phyloP scores from a whole-genome alignment of 2,329 filamentous ascomycete genomes.

The Raffaelea arxii region DNA sequence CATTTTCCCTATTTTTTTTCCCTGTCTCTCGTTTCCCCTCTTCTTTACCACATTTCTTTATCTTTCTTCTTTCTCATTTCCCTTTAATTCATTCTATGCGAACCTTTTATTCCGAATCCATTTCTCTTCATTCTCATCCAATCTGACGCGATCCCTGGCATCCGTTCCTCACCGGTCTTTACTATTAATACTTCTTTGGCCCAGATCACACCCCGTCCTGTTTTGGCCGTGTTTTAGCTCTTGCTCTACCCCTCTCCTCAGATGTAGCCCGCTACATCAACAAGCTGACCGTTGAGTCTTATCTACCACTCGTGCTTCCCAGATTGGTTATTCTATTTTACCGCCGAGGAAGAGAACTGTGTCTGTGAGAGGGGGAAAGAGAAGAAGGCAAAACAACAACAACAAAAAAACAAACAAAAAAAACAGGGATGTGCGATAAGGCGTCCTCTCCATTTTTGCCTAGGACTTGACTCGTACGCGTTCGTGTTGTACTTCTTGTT shows the following conservation, averaged over 20 bases:
- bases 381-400: too few relatives aligned
- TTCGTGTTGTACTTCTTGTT: neutral
- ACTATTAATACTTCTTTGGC: too few relatives aligned
- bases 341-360: too few relatives aligned
- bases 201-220: too few relatives aligned
- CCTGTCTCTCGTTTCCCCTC: neutral
- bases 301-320: too few relatives aligned
- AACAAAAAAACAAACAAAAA: too few relatives aligned
- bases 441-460: neutral
- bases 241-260: neutral
- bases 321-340: too few relatives aligned
- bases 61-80: neutral
- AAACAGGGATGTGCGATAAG: conserved; percentile 8
- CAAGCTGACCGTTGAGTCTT: too few relatives aligned
- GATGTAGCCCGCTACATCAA: too few relatives aligned
- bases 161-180: neutral
- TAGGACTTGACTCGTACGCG: too few relatives aligned
- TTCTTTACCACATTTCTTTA: neutral
- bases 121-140: neutral
- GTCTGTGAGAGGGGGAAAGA: too few relatives aligned
- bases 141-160: neutral
- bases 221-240: neutral
- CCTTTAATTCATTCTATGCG: neutral
- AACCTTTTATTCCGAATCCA: conserved; percentile 1
- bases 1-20: neutral